Evolutionary conservation across 768 basidiomycete genomes (phyloP).

Genomic region (Boletus speciosus): DNA sequence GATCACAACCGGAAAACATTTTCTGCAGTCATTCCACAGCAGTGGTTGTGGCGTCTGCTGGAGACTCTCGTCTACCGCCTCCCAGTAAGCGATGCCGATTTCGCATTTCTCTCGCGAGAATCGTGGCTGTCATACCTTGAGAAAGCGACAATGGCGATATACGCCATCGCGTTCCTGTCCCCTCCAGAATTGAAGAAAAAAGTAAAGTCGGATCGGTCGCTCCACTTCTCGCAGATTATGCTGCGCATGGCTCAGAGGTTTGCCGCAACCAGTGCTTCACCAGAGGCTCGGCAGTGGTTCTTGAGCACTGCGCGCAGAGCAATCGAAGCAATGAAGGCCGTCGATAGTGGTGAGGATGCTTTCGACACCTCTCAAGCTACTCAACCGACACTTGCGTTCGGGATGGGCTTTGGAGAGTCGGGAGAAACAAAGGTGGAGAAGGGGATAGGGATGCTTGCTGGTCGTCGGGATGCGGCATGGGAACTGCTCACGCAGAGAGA

Average conservation of each 20-base stretch:
- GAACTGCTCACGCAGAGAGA: slow-evolving; percentile 69
- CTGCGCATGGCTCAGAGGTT: slow-evolving; percentile 68
- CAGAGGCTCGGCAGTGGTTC: slow-evolving; percentile 53
- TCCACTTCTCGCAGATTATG: slow-evolving; percentile 70
- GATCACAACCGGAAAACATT: slow-evolving; percentile 80
- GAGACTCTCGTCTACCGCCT: slow-evolving; percentile 74
- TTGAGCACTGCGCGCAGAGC: slow-evolving; percentile 58
- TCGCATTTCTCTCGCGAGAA: slow-evolving; percentile 60
- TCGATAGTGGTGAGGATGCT: slow-evolving; percentile 73
- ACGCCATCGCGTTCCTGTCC: slow-evolving; percentile 81
- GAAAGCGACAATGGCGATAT: slow-evolving; percentile 76
- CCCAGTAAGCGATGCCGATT: slow-evolving; percentile 77
- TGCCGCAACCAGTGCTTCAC: slow-evolving; percentile 41
- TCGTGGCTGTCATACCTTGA: slow-evolving; percentile 77
- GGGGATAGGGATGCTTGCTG: slow-evolving; percentile 73
- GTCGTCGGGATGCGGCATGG: slow-evolving; percentile 68
- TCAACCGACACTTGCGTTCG: slow-evolving; percentile 66
- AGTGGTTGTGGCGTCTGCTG: slow-evolving; percentile 60
- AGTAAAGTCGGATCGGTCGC: slow-evolving; percentile 59
- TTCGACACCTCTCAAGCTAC: slow-evolving; percentile 64
- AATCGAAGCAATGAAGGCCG: slow-evolving; percentile 72
- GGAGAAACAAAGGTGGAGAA: slow-evolving; percentile 63
- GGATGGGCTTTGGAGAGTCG: slow-evolving; percentile 81
- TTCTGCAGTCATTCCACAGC: slow-evolving; percentile 53
- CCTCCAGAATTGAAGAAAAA: slow-evolving; percentile 68